Conservation (phyloP, 305 asterid species). For the Solanum hybrid region DNA sequence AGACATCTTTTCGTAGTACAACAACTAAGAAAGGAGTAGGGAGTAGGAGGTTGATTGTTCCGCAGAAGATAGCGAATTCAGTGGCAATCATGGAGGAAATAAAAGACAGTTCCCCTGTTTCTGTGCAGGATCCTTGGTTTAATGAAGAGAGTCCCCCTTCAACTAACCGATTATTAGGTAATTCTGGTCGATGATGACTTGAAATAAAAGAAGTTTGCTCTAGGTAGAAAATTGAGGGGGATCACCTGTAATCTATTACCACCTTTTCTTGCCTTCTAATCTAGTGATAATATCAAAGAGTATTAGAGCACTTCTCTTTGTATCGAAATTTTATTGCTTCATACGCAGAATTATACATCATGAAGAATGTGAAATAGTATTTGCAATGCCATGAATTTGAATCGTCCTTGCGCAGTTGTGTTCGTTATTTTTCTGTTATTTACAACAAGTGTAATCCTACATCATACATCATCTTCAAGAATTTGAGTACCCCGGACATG, state of each 20-base stretch:
- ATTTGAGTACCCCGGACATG: background rate
- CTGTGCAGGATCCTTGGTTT: conserved; percentile 78
- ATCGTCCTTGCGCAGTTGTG: background rate
- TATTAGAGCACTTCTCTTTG: background rate
- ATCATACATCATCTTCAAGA: background rate
- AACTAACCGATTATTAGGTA: conserved; percentile 61
- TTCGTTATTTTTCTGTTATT: background rate
- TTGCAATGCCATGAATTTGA: background rate
- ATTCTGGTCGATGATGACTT: conserved; percentile 20
- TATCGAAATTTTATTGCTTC: background rate
- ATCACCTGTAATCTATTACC: background rate
- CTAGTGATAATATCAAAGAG: background rate
- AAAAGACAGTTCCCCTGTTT: conserved; percentile 61
- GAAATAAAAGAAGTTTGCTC: background rate
- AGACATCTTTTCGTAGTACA: conserved; percentile 42
- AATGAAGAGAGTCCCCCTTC: conserved; percentile 82
- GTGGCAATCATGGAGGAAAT: conserved; percentile 26
- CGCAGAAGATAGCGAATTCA: conserved; percentile 21
- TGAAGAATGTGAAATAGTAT: background rate
- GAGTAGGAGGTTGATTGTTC: conserved; percentile 45
- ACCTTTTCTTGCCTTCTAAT: background rate
- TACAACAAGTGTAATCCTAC: background rate
- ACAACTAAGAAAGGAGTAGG: conserved; percentile 35
- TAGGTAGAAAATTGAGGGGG: background rate
- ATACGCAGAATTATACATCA: background rate